Evolutionary conservation across 495 filamentous ascomycete species (phyloP), one percentile per base, ranked within the genome.

Genomic region (Ascobolus immersus): DNA sequence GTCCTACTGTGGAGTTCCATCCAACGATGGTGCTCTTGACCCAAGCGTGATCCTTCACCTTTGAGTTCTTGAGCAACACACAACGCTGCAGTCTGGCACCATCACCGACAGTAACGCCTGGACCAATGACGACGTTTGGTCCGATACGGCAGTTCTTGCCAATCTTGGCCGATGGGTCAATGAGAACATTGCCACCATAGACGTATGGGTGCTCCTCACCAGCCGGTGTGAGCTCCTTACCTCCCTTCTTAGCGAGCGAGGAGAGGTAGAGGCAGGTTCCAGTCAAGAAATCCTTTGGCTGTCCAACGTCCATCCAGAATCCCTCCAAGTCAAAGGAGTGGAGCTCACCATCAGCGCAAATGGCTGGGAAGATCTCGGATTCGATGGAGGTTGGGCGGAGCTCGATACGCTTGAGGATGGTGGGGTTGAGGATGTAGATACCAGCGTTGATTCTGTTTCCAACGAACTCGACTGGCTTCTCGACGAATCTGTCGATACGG

Each of bases 281-380:
- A 21, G 71, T 77, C 33, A 99, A 61, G 65, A 99, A 99, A 52
- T 99, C 86, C 59, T 99, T 99, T 34, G 86, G 86, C 54, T 99
- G 86, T 44, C 86, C 86, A 37, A 99, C 82, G 47, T 99, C 86
- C 86, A 99, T 99, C 86, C 86, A 99, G 64, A 91, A 99, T 42
- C 86, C 82, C 42, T 99, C 89, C 23, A 99, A 65, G 53, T 99
- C 86, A 52, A 91, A 93, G 2, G 82, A 93, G 65, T 99, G 86
- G 29, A 99, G 59, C 55, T 90, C 69, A 34, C 80, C 77, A 50
- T 93, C 89, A 46, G 64, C 70, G 54, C 71, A 73, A 47, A 99
- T 89, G 39, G 78, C 74, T 26, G 86, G 86, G 75, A 99, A 99
- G 17, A 80, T 99, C 59, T 99, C 86, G 58, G 94, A 86, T 57